Percentiles rank a stretch among this genome's conserved stretches.
Evolutionary conservation across 2,329 filamentous ascomycete genomes (phyloP).

Genomic region (Trichoderma guizhouense): DNA sequence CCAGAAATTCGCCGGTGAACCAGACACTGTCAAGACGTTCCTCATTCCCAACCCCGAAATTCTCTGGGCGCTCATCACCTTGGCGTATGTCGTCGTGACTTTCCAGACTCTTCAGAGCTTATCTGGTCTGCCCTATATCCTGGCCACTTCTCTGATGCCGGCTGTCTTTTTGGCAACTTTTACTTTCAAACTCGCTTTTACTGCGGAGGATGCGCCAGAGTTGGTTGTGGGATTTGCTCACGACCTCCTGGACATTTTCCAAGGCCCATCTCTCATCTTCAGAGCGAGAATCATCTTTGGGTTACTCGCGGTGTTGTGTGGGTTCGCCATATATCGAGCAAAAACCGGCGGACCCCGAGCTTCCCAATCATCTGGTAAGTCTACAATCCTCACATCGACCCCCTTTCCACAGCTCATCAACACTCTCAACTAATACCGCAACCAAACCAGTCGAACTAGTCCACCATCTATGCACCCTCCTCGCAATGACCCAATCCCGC

Average conservation of each 20-base stretch:
- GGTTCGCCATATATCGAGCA: slow-evolving; percentile 40
- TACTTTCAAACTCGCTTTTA: slow-evolving; percentile 87
- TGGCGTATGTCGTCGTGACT: slow-evolving; percentile 63
- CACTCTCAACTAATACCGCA: not conserved
- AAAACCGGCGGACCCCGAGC: slow-evolving; percentile 27
- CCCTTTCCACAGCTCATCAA: not conserved
- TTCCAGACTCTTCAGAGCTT: slow-evolving; percentile 43
- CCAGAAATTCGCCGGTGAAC: slow-evolving; percentile 88
- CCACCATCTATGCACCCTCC: slow-evolving; percentile 70
- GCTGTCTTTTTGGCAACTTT: slow-evolving; percentile 55
- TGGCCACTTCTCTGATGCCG: slow-evolving; percentile 40
- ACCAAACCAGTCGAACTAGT: slow-evolving; percentile 41
- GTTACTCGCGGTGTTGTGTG: slow-evolving; percentile 40
- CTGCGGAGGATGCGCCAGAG: slow-evolving; percentile 82
- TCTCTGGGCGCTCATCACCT: slow-evolving; percentile 71
- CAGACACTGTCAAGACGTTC: slow-evolving; percentile 76
- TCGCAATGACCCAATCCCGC: slow-evolving; percentile 83
- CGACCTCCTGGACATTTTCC: slow-evolving; percentile 39
- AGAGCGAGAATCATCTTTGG: slow-evolving; percentile 51
- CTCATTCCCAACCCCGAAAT: slow-evolving; percentile 60
- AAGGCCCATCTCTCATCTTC: slow-evolving; percentile 44
- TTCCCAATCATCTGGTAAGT: slow-evolving; percentile 31
- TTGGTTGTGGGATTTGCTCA: slow-evolving; percentile 54
- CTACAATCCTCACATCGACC: not conserved
- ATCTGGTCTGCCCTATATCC: slow-evolving; percentile 39